Base-by-base conservation (phyloP, 495 filamentous ascomycete species). In the Filosporella fistucella region DNA sequence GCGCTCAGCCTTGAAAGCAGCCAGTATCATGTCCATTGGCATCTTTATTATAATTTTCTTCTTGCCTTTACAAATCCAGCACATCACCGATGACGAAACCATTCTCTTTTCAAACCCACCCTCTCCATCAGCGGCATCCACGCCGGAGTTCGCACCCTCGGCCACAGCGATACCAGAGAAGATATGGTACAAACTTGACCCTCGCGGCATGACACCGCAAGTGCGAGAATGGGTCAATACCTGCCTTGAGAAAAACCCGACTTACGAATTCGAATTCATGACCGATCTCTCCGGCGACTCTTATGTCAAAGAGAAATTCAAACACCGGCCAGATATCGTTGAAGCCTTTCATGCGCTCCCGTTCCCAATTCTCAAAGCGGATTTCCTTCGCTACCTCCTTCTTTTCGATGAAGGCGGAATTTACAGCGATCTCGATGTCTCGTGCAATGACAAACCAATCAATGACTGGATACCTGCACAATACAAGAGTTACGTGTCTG, bases 401-500 rank as follows among this genome's bases (percentile, higher is more conserved):
- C 63, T 84, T 49, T 73, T 76, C 25, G 68, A 69, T 39, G 72
- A 83, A 52, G 79, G 78, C 18, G 78, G 77, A 0, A 35, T 78
- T 8, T 83, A 74, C 56, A 74, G 72, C 51, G 78, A 82, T 52
- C 70, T 81, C 21, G 79, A 82, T 58, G 73, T 76, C 36, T 71
- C 74, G 29, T 76, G 71, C 38, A 65, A 78, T 28, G 69, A 66
- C 55, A 37, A 6, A 10, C 62, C 67, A 3, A 56, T 78, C 29
- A 45, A 56, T 20, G 61, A 68, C 28, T 83, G 78, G 68, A 64
- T 83, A 10, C 77, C 79, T 2, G 56, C 59, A 25, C 61, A 72
- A 25, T 75, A 74, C 49, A 56, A 68, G 40, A 44, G 64, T 24
- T 40, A 58, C 16, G 62, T 54, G 12, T 38, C 55, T 25, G 36